A percentile compares a stretch with the other conserved stretches of the same genome.
Evolutionary conservation across 2,329 filamentous ascomycete genomes (phyloP).

Genomic region (Ascomycota sp.): DNA sequence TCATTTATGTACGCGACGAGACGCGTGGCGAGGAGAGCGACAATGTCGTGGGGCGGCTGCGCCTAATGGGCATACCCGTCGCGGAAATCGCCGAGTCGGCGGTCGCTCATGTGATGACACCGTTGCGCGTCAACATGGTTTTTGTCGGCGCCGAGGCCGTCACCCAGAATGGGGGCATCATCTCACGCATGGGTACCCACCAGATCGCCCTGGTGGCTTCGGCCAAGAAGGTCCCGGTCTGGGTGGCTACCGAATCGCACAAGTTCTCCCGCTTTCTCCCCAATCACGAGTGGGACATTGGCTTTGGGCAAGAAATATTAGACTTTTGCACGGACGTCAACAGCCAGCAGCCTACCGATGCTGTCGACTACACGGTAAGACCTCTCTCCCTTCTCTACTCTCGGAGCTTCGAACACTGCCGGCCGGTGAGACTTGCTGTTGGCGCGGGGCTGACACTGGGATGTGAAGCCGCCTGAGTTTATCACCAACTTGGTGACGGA

Average conservation of each 20-base stretch:
- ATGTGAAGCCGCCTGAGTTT: conserved; percentile 37
- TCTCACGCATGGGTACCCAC: conserved; percentile 68
- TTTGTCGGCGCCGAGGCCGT: conserved; percentile 65
- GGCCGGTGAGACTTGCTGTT: no score
- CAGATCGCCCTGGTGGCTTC: conserved; percentile 72
- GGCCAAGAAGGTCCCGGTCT: conserved; percentile 51
- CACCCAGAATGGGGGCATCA: conserved; percentile 82
- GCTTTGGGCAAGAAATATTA: conserved; percentile 56
- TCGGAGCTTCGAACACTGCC: no score
- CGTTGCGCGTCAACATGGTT: conserved; percentile 39
- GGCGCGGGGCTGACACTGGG: conserved; percentile 12
- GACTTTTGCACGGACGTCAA: conserved; percentile 41
- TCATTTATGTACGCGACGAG: conserved; percentile 56
- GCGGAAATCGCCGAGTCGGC: conserved; percentile 36
- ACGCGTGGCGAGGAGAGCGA: conserved; percentile 39
- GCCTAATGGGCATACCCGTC: conserved; percentile 59
- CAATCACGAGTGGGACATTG: conserved; percentile 60
- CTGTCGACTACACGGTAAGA: conserved; percentile 52
- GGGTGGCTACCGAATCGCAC: conserved; percentile 85
- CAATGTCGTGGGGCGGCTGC: conserved; percentile 48
- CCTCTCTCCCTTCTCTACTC: not conserved
- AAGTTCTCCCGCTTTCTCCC: conserved; percentile 87
- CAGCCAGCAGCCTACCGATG: conserved; percentile 25
- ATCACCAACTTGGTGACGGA: conserved; percentile 61
- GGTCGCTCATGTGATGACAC: conserved; percentile 57